Conservation (phyloP, 2,329 filamentous ascomycete species). For the Cryphonectria japonica region DNA sequence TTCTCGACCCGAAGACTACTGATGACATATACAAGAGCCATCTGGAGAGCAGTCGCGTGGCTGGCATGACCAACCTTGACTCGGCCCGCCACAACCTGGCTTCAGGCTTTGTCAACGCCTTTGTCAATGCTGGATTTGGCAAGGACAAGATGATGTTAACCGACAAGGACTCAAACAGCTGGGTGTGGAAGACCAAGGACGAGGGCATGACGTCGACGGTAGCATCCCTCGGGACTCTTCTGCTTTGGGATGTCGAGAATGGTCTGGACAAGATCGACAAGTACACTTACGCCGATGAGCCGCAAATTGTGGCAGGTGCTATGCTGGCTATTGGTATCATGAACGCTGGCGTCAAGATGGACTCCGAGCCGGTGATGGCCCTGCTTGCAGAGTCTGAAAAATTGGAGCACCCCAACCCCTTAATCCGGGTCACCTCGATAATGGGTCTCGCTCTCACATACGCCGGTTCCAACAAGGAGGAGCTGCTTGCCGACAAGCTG, state of each 20-base stretch:
- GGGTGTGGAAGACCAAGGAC: constrained; percentile 99
- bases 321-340: constrained; percentile 94
- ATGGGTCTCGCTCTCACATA: constrained; percentile 97
- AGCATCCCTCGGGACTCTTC: constrained; percentile 86
- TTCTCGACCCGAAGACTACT: constrained; percentile 92
- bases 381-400: constrained; percentile 81
- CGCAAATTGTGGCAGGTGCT: constrained; percentile 85
- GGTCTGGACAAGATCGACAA: constrained; percentile 93
- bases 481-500: constrained; percentile 75
- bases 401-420: constrained; percentile 75
- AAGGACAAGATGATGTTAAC: constrained; percentile 98
- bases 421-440: constrained; percentile 81
- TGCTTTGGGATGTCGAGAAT: constrained; percentile 92
- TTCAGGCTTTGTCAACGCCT: constrained; percentile 94
- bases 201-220: constrained; percentile 97
- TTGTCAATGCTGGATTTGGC: constrained; percentile 93
- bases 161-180: constrained; percentile 84
- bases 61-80: constrained; percentile 91
- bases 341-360: constrained; percentile 87
- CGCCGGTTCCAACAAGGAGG: constrained; percentile 90
- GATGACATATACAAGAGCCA: constrained; percentile 99
- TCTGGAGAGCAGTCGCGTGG: constrained; percentile 90
- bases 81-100: constrained; percentile 95
- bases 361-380: constrained; percentile 88
- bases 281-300: constrained; percentile 84